A percentile compares a stretch with the other conserved stretches of the same genome.
These are phyloP conservation scores for Hamigera avellanea DNA, from an alignment of 495 filamentous ascomycete genomes.

Conservation along the genomic window DNA sequence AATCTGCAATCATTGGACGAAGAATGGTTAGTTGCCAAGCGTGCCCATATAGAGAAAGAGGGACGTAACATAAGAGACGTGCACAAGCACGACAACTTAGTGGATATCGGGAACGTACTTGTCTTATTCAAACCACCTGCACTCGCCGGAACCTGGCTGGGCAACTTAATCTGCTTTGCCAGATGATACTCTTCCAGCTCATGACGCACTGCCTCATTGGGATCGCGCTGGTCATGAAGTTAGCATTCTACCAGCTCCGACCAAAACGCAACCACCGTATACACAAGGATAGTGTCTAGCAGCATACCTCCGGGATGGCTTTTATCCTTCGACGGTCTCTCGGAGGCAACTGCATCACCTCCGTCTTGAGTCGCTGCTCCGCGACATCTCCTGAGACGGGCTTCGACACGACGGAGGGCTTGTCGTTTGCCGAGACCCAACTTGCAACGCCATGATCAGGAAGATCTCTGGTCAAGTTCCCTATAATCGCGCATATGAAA, in stretches of 20 bases:
- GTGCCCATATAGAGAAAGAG: too few species aligned
- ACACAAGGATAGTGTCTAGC: too few species aligned
- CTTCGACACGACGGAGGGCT: constrained; percentile 70
- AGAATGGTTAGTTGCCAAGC: too few species aligned
- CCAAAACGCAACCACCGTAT: too few species aligned
- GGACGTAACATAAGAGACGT: too few species aligned
- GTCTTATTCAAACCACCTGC: constrained; percentile 78
- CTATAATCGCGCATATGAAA: constrained; percentile 73
- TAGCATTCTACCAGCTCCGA: too few species aligned
- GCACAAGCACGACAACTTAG: constrained; percentile 10
- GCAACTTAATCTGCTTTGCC: constrained; percentile 53
- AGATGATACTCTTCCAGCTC: constrained; percentile 58
- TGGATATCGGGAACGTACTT: constrained; percentile 44
- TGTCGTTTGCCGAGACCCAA: constrained; percentile 95
- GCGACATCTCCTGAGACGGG: constrained; percentile 78
- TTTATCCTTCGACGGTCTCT: constrained; percentile 82
- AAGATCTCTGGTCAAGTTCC: constrained; percentile 76
- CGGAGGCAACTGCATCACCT: constrained; percentile 85
- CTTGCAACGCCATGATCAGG: constrained; percentile 85
- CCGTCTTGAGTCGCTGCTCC: constrained; percentile 80
- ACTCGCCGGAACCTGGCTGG: constrained; percentile 67
- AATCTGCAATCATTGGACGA: constrained; percentile 38
- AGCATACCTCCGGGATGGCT: constrained; percentile 49
- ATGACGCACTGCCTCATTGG: constrained; percentile 48
- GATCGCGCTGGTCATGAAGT: constrained; percentile 43